Percentiles rank a stretch among this genome's conserved stretches.
phyloP scores from a whole-genome alignment of 2,329 filamentous ascomycete genomes.

The Colletotrichum noveboracense region DNA sequence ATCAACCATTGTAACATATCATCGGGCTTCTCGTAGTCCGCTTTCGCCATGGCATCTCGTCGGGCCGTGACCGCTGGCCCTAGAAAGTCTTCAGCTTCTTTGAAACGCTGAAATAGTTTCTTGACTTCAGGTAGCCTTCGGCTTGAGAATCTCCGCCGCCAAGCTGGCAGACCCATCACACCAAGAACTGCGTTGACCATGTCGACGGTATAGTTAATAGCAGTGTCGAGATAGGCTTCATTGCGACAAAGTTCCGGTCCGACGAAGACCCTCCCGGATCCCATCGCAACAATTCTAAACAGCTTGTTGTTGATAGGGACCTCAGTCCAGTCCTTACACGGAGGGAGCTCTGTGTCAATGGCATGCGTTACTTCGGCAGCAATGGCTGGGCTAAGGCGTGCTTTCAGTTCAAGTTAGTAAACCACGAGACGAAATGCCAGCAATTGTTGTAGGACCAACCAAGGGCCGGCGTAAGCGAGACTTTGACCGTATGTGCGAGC shows the following conservation, averaged over 20 bases:
- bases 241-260: conserved; percentile 50
- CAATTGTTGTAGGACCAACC: not conserved
- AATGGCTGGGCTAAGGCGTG: conserved; percentile 41
- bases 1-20: conserved; percentile 56
- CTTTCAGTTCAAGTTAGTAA: conserved; percentile 8
- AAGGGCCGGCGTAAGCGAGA: not conserved
- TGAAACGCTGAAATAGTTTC: conserved; percentile 33
- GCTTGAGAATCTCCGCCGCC: conserved; percentile 37
- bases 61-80: conserved; percentile 38
- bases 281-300: conserved; percentile 49
- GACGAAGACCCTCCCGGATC: conserved; percentile 52
- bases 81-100: conserved; percentile 39
- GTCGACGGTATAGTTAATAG: conserved; percentile 53
- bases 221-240: conserved; percentile 48
- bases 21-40: conserved; percentile 37
- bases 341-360: conserved; percentile 37
- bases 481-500: not conserved
- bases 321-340: conserved; percentile 42
- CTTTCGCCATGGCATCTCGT: conserved; percentile 11
- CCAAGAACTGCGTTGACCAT: conserved; percentile 39
- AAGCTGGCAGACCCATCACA: conserved; percentile 26
- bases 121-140: conserved; percentile 37
- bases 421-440: not conserved
- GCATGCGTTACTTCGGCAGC: conserved; percentile 41
- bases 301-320: conserved; percentile 44